Evolutionary conservation across 1,284 basidiomycete species (phyloP), one percentile per base, ranked within the genome.

Genomic region (Neolentinus lepideus): DNA sequence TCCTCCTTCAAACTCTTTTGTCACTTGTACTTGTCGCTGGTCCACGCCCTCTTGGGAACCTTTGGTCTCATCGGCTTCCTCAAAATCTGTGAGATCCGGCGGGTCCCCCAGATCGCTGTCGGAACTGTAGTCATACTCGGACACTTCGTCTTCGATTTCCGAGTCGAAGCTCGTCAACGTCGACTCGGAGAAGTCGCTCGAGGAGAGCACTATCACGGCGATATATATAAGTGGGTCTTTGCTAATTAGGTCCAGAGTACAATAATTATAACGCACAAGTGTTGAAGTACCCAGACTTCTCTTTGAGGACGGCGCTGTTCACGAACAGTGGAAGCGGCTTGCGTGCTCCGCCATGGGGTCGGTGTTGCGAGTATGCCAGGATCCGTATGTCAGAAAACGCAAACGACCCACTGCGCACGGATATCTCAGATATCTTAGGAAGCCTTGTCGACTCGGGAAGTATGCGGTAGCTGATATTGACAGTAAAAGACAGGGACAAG

Each of bases 61-160:
- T 4, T 26, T 11, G 24, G 47, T 6, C 4, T 22, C 27, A 25
- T 26, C 47, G 24, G 47, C 6, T n/a, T 25, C 24, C 22, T 8
- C 43, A 27, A 53, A 47, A 26, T 26, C 24, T 2, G 22, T 19
- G 27, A 19, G 27, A 26, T 46, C 52, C 21, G 38, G 36, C 6
- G 54, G 51, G 14, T 57, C 58, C 3, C 54, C 52, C 21, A 59
- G 29, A 26, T 59, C 58, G 46, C 58, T 59, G 26, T 59, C 58
- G 2, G 56, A 57, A 2, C 54, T 50, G 38, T 59, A 59, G 11
- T 46, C 58, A 36, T 57, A 59, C 4, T 52, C 51, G 19, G 19
- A 25, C 10, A 55, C 19, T 31, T 31, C n/a, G 48, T 33, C 12
- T 4, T 60, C 56, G 8, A 54, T 51, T 0, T 57, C 54, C 60